Evolutionary conservation across 106 monocot species (phyloP), one percentile per base, ranked within the genome.

Genomic region (Apostasia shenzhenica): DNA sequence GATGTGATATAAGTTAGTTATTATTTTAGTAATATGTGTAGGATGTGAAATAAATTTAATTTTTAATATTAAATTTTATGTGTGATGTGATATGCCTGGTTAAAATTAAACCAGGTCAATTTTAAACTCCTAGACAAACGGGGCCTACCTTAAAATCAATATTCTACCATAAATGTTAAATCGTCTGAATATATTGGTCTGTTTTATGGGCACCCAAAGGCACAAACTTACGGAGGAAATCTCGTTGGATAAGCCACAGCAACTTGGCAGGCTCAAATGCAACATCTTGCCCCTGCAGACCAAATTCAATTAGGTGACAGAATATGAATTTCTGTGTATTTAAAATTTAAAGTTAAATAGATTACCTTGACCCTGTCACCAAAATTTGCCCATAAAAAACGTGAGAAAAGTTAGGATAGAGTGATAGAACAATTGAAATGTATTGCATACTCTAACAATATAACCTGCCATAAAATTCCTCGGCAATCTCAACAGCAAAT

Each of bases 401-500:
- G 74, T 48, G 14, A 70, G 3, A 48, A 52, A 67, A 73, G 61
- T 80, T 82, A 86, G 80, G 68, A 65, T 5, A 57, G 7, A 41
- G 41, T 55, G 49, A 67, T 44, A 49, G 69, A 61, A 13, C 13
- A 47, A 77, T 26, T 49, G 55, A 63, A 57, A 69, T 49, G 8
- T 66, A 74, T 26, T 40, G 73, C 64, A 11, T 38, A 57, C 11
- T n/a, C 64, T 44, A 14, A 61, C 5, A 70, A 41, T 49, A 48
- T 65, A 59, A 99, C 97, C 97, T 92, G 72, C 97, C 92, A 78
- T 99, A 99, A 61, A 97, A 99, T 82, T 99, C 97, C 79, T 92
- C 97, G 48, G 97, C 97, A 81, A 99, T 89, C 79, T 99, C 97
- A 68, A 99, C 89, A 71, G 97, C 92, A 85, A 99, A 99, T 71